These are phyloP conservation scores for Phytophthora capsici DNA, from an alignment of 352 stramenopile species.

Conservation along the genomic window DNA sequence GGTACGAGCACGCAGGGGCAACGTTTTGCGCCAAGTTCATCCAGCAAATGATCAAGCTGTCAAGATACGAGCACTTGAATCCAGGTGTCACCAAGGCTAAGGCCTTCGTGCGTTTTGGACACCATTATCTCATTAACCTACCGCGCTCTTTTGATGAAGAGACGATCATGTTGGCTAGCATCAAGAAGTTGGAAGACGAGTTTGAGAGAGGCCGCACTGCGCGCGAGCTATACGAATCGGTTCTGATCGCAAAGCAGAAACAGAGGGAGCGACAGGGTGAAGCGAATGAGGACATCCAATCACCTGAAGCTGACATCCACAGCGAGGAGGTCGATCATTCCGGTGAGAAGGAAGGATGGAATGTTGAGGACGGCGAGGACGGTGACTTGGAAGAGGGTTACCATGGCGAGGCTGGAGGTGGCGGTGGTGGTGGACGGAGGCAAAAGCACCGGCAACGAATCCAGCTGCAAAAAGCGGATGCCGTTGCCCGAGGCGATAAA, in stretches of 20 bases:
- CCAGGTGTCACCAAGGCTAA: slow-evolving; percentile 53
- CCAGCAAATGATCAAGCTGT: slow-evolving; percentile 83
- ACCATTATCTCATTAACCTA: slow-evolving; percentile 84
- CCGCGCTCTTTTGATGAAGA: slow-evolving; percentile 82
- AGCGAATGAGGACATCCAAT: not conserved
- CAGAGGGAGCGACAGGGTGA: slow-evolving; percentile 29
- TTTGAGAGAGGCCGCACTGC: slow-evolving; percentile 79
- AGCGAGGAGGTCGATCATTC: slow-evolving; percentile 13
- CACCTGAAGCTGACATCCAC: not conserved
- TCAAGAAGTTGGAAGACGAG: slow-evolving; percentile 78
- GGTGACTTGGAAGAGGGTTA: not conserved
- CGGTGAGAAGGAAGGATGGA: slow-evolving; percentile 20
- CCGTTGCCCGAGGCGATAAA: slow-evolving; percentile 55
- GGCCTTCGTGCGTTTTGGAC: slow-evolving; percentile 75
- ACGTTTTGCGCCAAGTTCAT: slow-evolving; percentile 77
- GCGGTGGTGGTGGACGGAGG: slow-evolving; percentile 5
- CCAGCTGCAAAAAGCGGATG: slow-evolving; percentile 47
- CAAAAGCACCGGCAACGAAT: slow-evolving; percentile 22
- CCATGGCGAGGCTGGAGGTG: not conserved
- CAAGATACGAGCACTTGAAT: slow-evolving; percentile 68
- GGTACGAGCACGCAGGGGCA: slow-evolving; percentile 66
- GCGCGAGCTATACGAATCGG: slow-evolving; percentile 75
- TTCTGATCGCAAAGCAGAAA: slow-evolving; percentile 63
- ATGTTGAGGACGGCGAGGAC: slow-evolving; percentile 6
- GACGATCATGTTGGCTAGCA: slow-evolving; percentile 69